These are phyloP conservation scores for Pichia insulana DNA, from an alignment of 805 yeast genomes.

Conservation along the genomic window DNA sequence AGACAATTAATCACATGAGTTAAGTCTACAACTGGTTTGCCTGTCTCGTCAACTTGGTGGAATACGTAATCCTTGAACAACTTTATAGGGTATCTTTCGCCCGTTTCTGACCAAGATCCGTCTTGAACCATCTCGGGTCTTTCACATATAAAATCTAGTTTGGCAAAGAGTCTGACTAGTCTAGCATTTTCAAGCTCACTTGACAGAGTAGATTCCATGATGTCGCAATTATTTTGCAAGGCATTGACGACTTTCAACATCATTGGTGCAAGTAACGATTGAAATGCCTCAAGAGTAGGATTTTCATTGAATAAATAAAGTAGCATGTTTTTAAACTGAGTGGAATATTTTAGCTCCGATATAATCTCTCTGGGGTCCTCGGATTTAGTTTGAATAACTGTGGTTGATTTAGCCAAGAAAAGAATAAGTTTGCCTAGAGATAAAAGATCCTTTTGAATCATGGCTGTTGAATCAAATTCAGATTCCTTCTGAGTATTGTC, in stretches of 20 bases:
- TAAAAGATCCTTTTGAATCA: constrained; percentile 36
- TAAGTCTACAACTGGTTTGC: constrained; percentile 71
- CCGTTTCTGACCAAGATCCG: constrained; percentile 62
- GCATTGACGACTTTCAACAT: constrained; percentile 41
- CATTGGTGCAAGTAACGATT: constrained; percentile 34
- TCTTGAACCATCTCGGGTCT: constrained; percentile 58
- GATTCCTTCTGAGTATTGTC: constrained; percentile 12
- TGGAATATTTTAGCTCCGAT: constrained; percentile 30
- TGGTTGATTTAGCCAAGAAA: constrained; percentile 39
- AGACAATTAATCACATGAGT: constrained; percentile 70
- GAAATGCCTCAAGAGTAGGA: constrained; percentile 26
- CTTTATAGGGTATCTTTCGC: constrained; percentile 62
- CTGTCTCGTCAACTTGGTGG: constrained; percentile 71
- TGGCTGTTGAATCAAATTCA: constrained; percentile 11
- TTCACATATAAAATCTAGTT: constrained; percentile 69
- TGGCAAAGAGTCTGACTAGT: constrained; percentile 70
- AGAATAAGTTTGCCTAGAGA: constrained; percentile 53
- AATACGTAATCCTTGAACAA: constrained; percentile 79
- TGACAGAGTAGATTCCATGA: constrained; percentile 49
- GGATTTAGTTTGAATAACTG: constrained; percentile 16
- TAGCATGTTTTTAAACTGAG: constrained; percentile 37
- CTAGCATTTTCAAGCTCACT: constrained; percentile 85
- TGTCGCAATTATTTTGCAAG: constrained; percentile 45
- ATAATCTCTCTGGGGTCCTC: constrained; percentile 19
- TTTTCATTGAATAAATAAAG: constrained; percentile 27